phyloP scores from a whole-genome alignment of 2,329 filamentous ascomycete species.

The Fusarium haematococcum region DNA sequence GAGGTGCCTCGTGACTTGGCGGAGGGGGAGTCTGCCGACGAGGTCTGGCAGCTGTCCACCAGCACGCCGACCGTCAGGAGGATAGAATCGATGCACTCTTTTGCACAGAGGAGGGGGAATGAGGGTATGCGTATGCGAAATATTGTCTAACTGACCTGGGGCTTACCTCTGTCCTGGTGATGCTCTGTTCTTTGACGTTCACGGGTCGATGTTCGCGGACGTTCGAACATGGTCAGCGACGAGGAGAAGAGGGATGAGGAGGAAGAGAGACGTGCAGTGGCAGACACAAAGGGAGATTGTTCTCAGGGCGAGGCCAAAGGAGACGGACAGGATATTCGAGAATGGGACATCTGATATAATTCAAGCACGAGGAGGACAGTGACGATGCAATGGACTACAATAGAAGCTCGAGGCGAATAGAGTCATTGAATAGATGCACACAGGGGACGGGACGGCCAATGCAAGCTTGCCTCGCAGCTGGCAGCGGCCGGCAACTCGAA shows the following conservation, averaged over 20 bases:
- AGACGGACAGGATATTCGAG: not conserved
- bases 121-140: too few relatives aligned
- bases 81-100: not conserved
- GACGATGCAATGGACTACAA: not conserved
- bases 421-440: not conserved
- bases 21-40: constrained; percentile 15
- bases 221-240: not conserved
- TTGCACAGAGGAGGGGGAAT: not conserved
- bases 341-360: not conserved
- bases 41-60: not conserved
- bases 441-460: not conserved
- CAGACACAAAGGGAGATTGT: not conserved
- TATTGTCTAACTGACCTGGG: not conserved
- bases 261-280: constrained; percentile 10
- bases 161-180: constrained; percentile 8
- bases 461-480: not conserved
- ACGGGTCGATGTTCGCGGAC: not conserved
- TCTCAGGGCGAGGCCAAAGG: not conserved
- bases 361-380: not conserved
- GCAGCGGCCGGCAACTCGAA: not conserved
- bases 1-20: constrained; percentile 6
- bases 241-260: constrained; percentile 1
- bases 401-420: not conserved
- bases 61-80: not conserved
- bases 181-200: not conserved